Evolutionary conservation across 768 basidiomycete genomes (phyloP).

Genomic region (Coprinopsis marcescibilis): DNA sequence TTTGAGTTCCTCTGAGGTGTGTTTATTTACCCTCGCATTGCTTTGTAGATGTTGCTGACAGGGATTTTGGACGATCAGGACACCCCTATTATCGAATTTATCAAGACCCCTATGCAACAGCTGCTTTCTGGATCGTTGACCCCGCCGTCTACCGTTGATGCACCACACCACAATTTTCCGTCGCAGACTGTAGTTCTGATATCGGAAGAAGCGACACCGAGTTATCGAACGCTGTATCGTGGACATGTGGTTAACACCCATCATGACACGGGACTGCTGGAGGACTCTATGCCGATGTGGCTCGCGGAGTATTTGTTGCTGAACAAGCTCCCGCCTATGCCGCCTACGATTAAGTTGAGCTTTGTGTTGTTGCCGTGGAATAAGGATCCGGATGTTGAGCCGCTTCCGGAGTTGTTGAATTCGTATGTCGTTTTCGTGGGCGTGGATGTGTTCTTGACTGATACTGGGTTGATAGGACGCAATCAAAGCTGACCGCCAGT

Average conservation of each 20-base stretch:
- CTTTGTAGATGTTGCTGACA: neutral
- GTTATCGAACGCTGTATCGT: slow-evolving; percentile 74
- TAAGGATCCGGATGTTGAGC: slow-evolving; percentile 50
- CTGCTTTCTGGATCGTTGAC: slow-evolving; percentile 50
- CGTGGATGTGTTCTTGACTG: neutral
- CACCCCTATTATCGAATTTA: slow-evolving; percentile 19
- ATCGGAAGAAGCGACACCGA: slow-evolving; percentile 71
- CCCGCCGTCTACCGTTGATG: slow-evolving; percentile 69
- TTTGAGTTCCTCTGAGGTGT: slow-evolving; percentile 16
- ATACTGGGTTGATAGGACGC: slow-evolving; percentile 37
- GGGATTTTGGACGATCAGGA: slow-evolving; percentile 14
- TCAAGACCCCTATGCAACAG: slow-evolving; percentile 47
- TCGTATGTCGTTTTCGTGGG: slow-evolving; percentile 48
- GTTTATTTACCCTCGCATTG: neutral
- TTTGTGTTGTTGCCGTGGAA: slow-evolving; percentile 84
- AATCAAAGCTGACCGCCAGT: slow-evolving; percentile 85
- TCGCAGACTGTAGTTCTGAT: slow-evolving; percentile 63
- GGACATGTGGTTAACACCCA: slow-evolving; percentile 55
- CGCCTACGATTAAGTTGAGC: slow-evolving; percentile 68
- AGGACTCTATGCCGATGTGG: slow-evolving; percentile 83
- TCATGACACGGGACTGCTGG: slow-evolving; percentile 43
- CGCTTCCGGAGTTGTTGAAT: slow-evolving; percentile 77
- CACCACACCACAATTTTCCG: slow-evolving; percentile 59
- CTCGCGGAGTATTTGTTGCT: slow-evolving; percentile 79
- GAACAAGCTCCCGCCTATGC: slow-evolving; percentile 48